Evolutionary conservation across 2,329 filamentous ascomycete species (phyloP).

Genomic region (Drechslerella dactyloides): DNA sequence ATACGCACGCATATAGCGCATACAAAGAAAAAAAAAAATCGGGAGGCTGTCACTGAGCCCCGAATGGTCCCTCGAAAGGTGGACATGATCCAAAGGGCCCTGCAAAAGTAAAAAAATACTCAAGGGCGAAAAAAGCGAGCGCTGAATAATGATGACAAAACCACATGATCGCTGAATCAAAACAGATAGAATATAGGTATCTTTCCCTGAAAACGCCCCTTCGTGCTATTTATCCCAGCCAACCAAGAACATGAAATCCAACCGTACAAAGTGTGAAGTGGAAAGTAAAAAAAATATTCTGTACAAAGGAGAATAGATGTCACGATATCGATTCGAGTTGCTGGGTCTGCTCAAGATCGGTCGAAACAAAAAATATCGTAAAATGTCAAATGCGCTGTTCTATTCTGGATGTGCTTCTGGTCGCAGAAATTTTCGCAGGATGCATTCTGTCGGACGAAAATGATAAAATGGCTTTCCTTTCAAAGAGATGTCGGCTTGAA

Average conservation of each 20-base stretch:
- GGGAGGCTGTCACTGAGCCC: not conserved
- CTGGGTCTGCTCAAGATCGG: slow-evolving; percentile 13
- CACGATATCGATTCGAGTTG: slow-evolving; percentile 49
- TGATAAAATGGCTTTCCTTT: slow-evolving; percentile 9
- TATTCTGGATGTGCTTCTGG: slow-evolving; percentile 43
- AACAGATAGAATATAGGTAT: slow-evolving; percentile 50
- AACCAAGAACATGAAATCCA: slow-evolving; percentile 42
- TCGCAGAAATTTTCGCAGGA: slow-evolving; percentile 24
- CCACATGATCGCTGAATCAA: slow-evolving; percentile 11
- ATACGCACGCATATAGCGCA: not conserved
- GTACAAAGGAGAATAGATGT: slow-evolving; percentile 41
- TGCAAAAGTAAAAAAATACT: not conserved
- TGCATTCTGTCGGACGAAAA: slow-evolving; percentile 29
- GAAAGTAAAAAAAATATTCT: slow-evolving; percentile 45
- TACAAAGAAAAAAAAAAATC: not conserved
- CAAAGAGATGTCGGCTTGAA: slow-evolving; percentile 2
- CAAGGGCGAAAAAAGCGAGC: not conserved
- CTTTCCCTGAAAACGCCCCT: slow-evolving; percentile 53
- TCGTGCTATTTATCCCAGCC: slow-evolving; percentile 52
- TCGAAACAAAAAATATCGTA: slow-evolving; percentile 7
- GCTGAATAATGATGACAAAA: slow-evolving; percentile 2
- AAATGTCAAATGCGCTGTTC: slow-evolving; percentile 45
- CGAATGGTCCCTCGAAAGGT: not conserved
- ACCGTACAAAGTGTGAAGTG: slow-evolving; percentile 25
- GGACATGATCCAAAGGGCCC: not conserved